Percentiles rank a stretch among this genome's conserved stretches.
Conservation (phyloP, 345 rosid species). For the Eucalyptus curtisii region DNA sequence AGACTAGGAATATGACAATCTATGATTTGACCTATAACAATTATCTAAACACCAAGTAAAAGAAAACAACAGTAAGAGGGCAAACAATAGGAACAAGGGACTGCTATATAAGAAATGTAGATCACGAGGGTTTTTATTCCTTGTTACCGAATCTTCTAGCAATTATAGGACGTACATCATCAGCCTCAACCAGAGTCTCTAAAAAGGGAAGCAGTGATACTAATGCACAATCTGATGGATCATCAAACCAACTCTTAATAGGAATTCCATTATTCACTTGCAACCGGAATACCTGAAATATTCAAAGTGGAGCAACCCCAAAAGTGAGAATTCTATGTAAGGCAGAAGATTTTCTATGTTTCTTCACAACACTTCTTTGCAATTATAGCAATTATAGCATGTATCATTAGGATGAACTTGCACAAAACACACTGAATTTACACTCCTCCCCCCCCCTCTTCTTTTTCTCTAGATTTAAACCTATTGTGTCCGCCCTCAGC, state of each 20-base stretch:
- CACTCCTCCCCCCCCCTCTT: not conserved
- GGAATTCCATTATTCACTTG: conserved; percentile 97
- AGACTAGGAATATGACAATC: not conserved
- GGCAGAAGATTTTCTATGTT: not conserved
- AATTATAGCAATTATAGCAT: not conserved
- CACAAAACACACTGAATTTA: not conserved
- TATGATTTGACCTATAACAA: not conserved
- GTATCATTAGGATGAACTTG: not conserved
- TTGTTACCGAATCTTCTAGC: conserved; percentile 79
- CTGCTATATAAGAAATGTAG: not conserved
- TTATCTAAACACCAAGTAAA: not conserved
- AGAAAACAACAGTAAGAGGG: not conserved
- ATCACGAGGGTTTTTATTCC: conserved; percentile 20
- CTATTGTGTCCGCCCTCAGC: not conserved
- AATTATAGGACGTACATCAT: conserved; percentile 94
- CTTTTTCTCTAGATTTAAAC: not conserved
- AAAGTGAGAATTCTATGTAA: not conserved
- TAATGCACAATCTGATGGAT: conserved; percentile 77
- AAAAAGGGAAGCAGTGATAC: conserved; percentile 82
- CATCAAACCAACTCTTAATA: conserved; percentile 96
- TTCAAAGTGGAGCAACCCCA: not conserved
- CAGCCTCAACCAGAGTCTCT: conserved; percentile 77
- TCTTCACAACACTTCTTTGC: not conserved
- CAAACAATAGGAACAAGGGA: not conserved
- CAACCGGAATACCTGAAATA: conserved; percentile 38